Conservation (phyloP, 306 rosid genomes). For the Cucurbita pepo region DNA sequence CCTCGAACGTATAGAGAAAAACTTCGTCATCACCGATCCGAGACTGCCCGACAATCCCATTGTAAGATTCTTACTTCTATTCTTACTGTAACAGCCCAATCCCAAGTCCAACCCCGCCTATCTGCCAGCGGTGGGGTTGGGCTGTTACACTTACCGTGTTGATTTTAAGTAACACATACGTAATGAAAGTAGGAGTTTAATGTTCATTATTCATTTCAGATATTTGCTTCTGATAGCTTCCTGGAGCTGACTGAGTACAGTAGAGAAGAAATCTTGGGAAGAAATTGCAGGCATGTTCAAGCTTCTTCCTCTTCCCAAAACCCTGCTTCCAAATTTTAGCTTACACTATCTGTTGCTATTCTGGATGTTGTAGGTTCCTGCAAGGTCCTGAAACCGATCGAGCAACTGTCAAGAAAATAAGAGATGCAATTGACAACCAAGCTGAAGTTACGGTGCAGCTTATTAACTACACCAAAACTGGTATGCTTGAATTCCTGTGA, state of each 20-base stretch:
- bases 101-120: too few relatives aligned
- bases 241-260: constrained; percentile 89
- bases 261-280: constrained; percentile 95
- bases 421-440: constrained; percentile 83
- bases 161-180: neutral
- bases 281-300: constrained; percentile 71
- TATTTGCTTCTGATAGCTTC: constrained; percentile 96
- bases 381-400: constrained; percentile 99
- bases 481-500: constrained; percentile 22
- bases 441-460: constrained; percentile 90
- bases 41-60: constrained; percentile 97
- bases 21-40: constrained; percentile 97
- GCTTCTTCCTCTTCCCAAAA: neutral
- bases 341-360: neutral
- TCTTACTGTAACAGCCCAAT: neutral
- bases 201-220: constrained; percentile 27
- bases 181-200: neutral
- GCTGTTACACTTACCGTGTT: too few relatives aligned
- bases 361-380: constrained; percentile 45
- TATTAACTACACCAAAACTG: constrained; percentile 75
- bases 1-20: constrained; percentile 94
- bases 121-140: too few relatives aligned
- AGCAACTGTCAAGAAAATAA: constrained; percentile 66
- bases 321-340: neutral
- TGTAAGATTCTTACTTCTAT: constrained; percentile 30